Base-by-base conservation (phyloP, 2,329 filamentous ascomycete genomes). In the Verticillium longisporum region DNA sequence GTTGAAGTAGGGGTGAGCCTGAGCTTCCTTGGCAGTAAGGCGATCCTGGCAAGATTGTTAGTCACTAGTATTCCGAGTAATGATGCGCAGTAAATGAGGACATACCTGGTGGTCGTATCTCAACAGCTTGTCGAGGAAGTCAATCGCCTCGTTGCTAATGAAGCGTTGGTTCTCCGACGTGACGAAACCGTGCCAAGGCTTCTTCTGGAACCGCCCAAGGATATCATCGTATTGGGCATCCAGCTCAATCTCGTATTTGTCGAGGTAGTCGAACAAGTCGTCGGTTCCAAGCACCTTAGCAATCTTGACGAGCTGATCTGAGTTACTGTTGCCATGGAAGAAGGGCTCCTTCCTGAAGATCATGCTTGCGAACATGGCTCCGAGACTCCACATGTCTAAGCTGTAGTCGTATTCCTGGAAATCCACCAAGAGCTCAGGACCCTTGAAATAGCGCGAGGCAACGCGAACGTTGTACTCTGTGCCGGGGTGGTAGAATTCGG, bases 331-430 rank as follows among this genome's bases (percentile, higher is more conserved):
- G 64, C 95, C 95, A 70, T 99, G 95, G 85, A 99, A 99, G 80
- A 99, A 99, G 1, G 95, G 95, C 73, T 99, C 95, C 76, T 98
- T 98, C 72, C 95, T 86, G 83, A 99, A 99, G 74, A 99, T 99
- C 95, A 99, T 99, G 38, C 94, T 98, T 0, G 95, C 95, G 72
- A 99, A 99, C 96, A 99, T 99, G 68, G 96, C 95, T 53, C 95
- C 95, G 50, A 99, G 80, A 61, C 93, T 97, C 95, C 95, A 99
- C 94, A 99, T 98, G 74, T 99, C 95, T 60, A 99, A 83, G 61
- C 93, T 97, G 80, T 99, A 99, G 77, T 99, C 95, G 77, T 99
- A 99, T 76, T 98, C 95, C 74, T 99, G 96, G 81, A 95, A 99
- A 72, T 99, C 95, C 57, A 99, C 95, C 4, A 99, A 84, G 62